phyloP scores from a whole-genome alignment of 2,329 filamentous ascomycete genomes.

The Aspergillus sp. region DNA sequence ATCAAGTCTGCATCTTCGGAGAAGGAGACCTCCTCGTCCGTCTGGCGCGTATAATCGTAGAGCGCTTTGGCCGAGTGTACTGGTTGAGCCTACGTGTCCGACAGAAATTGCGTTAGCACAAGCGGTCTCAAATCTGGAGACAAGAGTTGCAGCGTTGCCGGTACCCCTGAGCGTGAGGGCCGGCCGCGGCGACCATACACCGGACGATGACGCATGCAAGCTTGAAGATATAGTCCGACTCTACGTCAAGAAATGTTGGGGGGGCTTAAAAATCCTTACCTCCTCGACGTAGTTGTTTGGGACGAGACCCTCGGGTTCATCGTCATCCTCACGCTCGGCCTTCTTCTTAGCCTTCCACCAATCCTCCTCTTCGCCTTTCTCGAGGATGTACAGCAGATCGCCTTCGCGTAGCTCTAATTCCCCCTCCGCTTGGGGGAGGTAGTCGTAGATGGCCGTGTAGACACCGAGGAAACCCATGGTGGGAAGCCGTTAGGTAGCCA shows the following conservation, averaged over 20 bases:
- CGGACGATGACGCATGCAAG: not conserved
- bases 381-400: conserved; percentile 83
- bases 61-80: conserved; percentile 78
- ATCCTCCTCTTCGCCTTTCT: conserved; percentile 75
- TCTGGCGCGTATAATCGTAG: conserved; percentile 97
- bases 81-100: conserved; percentile 60
- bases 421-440: conserved; percentile 79
- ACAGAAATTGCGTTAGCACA: conserved; percentile 12
- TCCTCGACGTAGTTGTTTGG: conserved; percentile 95
- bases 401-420: conserved; percentile 85
- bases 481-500: conserved; percentile 12
- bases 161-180: conserved; percentile 22
- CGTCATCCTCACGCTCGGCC: conserved; percentile 78
- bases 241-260: not conserved
- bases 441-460: conserved; percentile 90
- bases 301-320: conserved; percentile 85
- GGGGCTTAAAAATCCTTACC: conserved; percentile 56
- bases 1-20: conserved; percentile 80
- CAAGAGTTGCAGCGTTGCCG: conserved; percentile 7
- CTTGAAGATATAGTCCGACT: not conserved
- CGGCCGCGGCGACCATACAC: not conserved
- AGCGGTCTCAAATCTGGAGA: not conserved
- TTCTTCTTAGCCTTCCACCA: conserved; percentile 99
- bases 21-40: conserved; percentile 96
- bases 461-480: conserved; percentile 89